phyloP scores from a whole-genome alignment of 495 filamentous ascomycete species.

The Talaromyces liani region DNA sequence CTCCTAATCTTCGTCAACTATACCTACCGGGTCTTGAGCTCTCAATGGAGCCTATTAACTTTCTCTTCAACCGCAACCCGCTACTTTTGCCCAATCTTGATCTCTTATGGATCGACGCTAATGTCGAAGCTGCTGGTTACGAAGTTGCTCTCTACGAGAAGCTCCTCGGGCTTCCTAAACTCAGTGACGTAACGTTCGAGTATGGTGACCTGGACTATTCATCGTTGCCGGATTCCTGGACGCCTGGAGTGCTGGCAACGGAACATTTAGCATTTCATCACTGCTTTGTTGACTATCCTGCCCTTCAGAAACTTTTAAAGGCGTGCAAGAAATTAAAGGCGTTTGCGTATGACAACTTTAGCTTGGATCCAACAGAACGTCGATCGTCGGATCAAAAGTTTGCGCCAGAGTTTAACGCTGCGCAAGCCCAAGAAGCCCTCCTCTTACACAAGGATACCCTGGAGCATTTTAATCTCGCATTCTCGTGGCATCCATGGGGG shows the following conservation, averaged over 20 bases:
- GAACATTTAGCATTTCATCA: conserved; percentile 10
- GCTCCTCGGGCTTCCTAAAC: conserved; percentile 12
- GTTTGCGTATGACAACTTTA: conserved; percentile 14
- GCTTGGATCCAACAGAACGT: background rate
- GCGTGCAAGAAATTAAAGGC: conserved; percentile 18
- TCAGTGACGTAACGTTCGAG: conserved; percentile 8
- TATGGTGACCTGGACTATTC: conserved; percentile 12
- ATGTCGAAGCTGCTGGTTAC: conserved; percentile 3
- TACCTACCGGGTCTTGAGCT: conserved; percentile 9
- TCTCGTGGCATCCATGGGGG: conserved; percentile 2
- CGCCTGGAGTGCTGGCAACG: conserved; percentile 5
- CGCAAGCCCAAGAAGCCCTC: conserved; percentile 13
- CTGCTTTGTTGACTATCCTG: conserved; percentile 13
- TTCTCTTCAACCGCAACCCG: conserved; percentile 11
- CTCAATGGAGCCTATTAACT: conserved; percentile 12
- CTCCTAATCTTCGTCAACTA: conserved; percentile 19
- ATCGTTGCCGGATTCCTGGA: conserved; percentile 14
- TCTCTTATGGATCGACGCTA: conserved; percentile 7
- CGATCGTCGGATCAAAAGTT: background rate
- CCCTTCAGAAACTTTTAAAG: conserved; percentile 11
- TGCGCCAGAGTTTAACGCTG: conserved; percentile 13
- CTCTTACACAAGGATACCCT: conserved; percentile 19
- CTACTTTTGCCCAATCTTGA: conserved; percentile 16
- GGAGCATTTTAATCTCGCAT: conserved; percentile 12
- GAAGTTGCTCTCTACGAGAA: conserved; percentile 9